Evolutionary conservation across 495 filamentous ascomycete species (phyloP), one percentile per base, ranked within the genome.

Genomic region (Xylaria venustula): DNA sequence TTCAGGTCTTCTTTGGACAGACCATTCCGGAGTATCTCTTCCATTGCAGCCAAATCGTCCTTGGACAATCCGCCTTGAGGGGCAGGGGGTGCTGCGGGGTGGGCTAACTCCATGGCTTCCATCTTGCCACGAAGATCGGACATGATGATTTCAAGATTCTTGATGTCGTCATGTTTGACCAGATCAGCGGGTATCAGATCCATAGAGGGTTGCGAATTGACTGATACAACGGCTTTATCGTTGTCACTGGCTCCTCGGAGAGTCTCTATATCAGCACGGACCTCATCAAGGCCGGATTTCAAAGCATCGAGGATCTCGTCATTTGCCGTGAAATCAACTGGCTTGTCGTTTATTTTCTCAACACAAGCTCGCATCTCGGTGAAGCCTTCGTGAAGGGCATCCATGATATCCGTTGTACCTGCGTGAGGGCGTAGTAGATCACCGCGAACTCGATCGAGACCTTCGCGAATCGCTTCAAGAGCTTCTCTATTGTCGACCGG

Each of bases 271-370:
- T 97, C 92, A 26, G 84, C 77, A 61, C 86, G 85, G 34, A 97
- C 78, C 25, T 79, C 81, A 37, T 86, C 85, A 12, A 97, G 74
- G 0, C 92, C 92, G 42, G 86, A 86, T 64, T 88, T 94, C 50
- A 97, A 81, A 1, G 90, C 88, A 54, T 96, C 90, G 5, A 96
- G 80, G 46, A 96, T 92, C 67, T 96, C 91, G 54, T 92, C 87
- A 57, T 86, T 90, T 23, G 88, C 87, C 17, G 90, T 91, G 71
- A 91, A 83, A 62, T 92, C 89, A 1, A 85, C 78, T 6, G 91
- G 90, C 77, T 91, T 92, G 63, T 92, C 85, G 22, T 86, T 73
- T 14, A 93, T 81, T 64, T 86, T 91, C 58, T 90, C 85, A n/a
- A 97, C 78, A 66, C 92, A 89, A 11, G 78, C 73, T 9, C 87